Conservation (phyloP, 768 basidiomycete genomes). For the Leccinum longicurvipes region DNA sequence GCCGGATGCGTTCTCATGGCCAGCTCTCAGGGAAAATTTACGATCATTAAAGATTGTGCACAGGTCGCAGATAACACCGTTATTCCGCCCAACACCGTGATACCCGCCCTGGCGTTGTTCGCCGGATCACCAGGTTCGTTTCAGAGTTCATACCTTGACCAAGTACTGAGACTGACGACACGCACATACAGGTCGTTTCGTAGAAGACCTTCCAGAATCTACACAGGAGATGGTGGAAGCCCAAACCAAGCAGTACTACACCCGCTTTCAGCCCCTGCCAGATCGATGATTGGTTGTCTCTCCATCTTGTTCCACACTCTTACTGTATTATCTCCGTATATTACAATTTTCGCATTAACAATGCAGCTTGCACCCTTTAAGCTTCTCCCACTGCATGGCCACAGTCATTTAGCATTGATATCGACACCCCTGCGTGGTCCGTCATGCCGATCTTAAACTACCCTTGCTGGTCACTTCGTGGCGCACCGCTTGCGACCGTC, state of each 20-base stretch:
- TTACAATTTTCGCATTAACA: background rate
- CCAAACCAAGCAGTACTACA: slow-evolving; percentile 81
- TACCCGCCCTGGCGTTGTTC: slow-evolving; percentile 85
- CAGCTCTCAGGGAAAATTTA: slow-evolving; percentile 79
- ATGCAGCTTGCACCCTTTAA: background rate
- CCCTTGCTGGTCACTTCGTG: background rate
- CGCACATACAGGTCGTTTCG: slow-evolving; percentile 66
- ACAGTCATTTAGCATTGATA: background rate
- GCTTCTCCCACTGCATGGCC: background rate
- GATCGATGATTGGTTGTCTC: slow-evolving; percentile 32
- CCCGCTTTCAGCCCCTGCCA: slow-evolving; percentile 64
- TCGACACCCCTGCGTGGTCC: background rate
- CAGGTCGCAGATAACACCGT: slow-evolving; percentile 87
- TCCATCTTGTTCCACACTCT: background rate
- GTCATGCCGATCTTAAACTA: background rate
- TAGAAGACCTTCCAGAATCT: slow-evolving; percentile 87
- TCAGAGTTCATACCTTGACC: background rate
- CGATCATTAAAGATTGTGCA: slow-evolving; percentile 94
- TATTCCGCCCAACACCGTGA: slow-evolving; percentile 87
- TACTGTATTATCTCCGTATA: slow-evolving; percentile 5
- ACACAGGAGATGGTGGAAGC: slow-evolving; percentile 90
- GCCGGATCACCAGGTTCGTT: slow-evolving; percentile 81
- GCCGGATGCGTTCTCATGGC: background rate
- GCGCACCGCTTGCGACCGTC: background rate
- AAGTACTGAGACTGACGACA: slow-evolving; percentile 1